Percentiles rank a stretch among this genome's conserved stretches.
phyloP scores from a whole-genome alignment of 345 rosid genomes.

The Excoecaria cochinchinensis region DNA sequence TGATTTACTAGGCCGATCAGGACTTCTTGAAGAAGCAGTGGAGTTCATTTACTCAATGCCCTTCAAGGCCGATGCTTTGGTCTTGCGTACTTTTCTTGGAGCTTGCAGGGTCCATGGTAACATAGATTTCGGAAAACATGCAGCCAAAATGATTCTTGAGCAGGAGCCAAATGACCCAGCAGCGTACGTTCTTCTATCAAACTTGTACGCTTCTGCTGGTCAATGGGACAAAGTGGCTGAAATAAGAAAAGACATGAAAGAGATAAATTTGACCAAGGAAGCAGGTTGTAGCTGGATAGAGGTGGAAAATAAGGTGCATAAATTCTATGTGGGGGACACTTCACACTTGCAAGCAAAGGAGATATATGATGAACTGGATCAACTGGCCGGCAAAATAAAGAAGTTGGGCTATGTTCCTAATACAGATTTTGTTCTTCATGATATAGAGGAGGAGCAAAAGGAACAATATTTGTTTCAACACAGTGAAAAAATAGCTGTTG shows the following conservation, averaged over 20 bases:
- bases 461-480: slow-evolving; percentile 64
- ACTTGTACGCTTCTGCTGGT: slow-evolving; percentile 65
- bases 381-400: slow-evolving; percentile 44
- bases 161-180: slow-evolving; percentile 65
- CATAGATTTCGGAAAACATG: slow-evolving; percentile 52
- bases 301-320: slow-evolving; percentile 55
- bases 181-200: slow-evolving; percentile 64
- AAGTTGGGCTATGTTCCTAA: slow-evolving; percentile 61
- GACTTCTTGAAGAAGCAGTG: slow-evolving; percentile 52
- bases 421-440: slow-evolving; percentile 70
- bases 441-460: slow-evolving; percentile 58
- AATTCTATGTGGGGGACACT: slow-evolving; percentile 70
- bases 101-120: slow-evolving; percentile 61
- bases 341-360: slow-evolving; percentile 46
- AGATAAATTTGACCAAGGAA: slow-evolving; percentile 55
- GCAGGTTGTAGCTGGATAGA: slow-evolving; percentile 82
- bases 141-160: slow-evolving; percentile 57
- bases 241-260: slow-evolving; percentile 63
- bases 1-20: slow-evolving; percentile 66
- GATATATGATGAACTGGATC: slow-evolving; percentile 50
- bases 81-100: slow-evolving; percentile 78
- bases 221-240: slow-evolving; percentile 57
- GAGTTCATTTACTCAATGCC: slow-evolving; percentile 63
- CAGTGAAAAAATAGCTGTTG: slow-evolving; percentile 80
- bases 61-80: slow-evolving; percentile 43